Base-by-base conservation (phyloP, 768 basidiomycete genomes). In the Lactifluus rugatus region DNA sequence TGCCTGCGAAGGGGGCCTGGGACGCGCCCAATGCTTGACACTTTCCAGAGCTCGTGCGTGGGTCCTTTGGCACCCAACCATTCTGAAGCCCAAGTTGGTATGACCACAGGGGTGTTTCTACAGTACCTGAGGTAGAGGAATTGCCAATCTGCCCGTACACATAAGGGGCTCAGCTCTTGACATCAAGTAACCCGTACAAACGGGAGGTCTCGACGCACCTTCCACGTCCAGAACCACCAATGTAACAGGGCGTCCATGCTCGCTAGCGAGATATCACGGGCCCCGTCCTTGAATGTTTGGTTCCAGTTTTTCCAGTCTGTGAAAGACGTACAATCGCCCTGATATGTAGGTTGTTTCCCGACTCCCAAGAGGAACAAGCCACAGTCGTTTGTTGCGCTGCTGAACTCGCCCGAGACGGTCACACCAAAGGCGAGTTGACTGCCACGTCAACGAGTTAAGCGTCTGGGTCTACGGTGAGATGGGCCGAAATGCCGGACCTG, bases 181-280 rank as follows among this genome's bases (percentile, higher is more conserved):
- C 37, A 46, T 48, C 41, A 56, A 54, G 36, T 26, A 44, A 16
- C 32, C 1, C 9, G 46, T 26, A 5, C 31, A 45, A 9, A 28
- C 2, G 52, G 9, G 34, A 13, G n/a, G n/a, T 13, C n/a, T 19
- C 21, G 10, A 61, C 65, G 36, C 45, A 78, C 78, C 77, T 85
- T 87, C 87, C 86, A 87, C 8, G 84, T 87, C 87, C 86, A 89
- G 76, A 79, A 88, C 72, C 83, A 87, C 74, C 77, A 86, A 59
- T 86, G 77, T 62, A 79, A 76, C 60, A 84, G 72, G 2, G 83
- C 80, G 58, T 87, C 85, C 84, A 87, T 87, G 57, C 76, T 75
- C 21, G 80, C 76, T 64, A 78, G 69, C 6, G 76, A 73, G 62
- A 82, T 80, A 62, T 74, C 68, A 69, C 70, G 71, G 23, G 85